phyloP scores from a whole-genome alignment of 1,284 basidiomycete genomes.

The Tilletia caries region DNA sequence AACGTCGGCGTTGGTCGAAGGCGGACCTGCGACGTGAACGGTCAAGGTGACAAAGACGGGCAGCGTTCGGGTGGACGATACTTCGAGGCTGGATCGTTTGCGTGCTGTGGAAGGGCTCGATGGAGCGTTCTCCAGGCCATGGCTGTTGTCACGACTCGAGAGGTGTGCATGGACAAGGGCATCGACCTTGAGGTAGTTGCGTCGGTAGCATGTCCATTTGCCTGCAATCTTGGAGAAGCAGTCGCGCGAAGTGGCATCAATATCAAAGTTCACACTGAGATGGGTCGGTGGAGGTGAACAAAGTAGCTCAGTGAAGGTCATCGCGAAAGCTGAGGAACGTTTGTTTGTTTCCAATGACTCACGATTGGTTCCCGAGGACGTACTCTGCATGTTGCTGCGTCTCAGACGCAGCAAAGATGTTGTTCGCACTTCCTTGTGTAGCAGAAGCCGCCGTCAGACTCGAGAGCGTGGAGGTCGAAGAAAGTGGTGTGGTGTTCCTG shows the following conservation, averaged over 20 bases:
- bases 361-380: neutral
- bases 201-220: neutral
- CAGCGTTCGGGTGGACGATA: neutral
- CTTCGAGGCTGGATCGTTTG: no score
- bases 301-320: no score
- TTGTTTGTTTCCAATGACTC: neutral
- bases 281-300: no score
- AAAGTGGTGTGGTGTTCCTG: no score
- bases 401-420: neutral
- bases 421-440: neutral
- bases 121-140: no score
- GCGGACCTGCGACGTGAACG: neutral
- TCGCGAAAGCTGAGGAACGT: no score
- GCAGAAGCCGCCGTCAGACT: no score
- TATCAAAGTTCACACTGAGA: neutral
- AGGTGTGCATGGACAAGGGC: neutral
- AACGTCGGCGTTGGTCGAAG: neutral
- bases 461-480: no score
- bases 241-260: neutral
- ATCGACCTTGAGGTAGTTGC: slow-evolving; percentile 6
- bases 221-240: neutral
- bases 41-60: neutral
- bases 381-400: neutral
- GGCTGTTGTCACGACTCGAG: no score
- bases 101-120: no score